phyloP scores from a whole-genome alignment of 768 basidiomycete species.

The Mycena rebaudengoi region DNA sequence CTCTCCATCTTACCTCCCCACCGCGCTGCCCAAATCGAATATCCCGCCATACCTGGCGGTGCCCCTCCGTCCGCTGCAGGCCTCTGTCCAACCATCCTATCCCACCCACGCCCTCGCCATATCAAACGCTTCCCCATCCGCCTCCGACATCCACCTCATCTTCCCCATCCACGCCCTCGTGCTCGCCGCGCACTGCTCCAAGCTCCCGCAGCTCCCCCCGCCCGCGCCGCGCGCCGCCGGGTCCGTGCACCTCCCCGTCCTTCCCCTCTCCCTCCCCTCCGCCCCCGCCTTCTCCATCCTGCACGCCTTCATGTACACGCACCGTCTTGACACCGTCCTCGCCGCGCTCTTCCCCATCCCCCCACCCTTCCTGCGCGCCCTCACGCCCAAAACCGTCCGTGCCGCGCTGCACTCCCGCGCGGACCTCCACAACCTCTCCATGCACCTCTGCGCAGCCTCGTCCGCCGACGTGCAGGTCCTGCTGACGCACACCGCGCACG shows the following conservation, averaged over 20 bases:
- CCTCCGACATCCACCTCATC: conserved; percentile 54
- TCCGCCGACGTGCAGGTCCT: conserved; percentile 53
- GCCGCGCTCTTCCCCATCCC: conserved; percentile 69
- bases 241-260: conserved; percentile 65
- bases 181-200: conserved; percentile 67
- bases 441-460: conserved; percentile 58
- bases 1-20: conserved; percentile 64
- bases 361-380: conserved; percentile 49
- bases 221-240: conserved; percentile 39
- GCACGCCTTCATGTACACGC: conserved; percentile 74
- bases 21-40: conserved; percentile 71
- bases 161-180: conserved; percentile 72
- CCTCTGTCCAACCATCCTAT: conserved; percentile 43
- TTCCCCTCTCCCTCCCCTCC: conserved; percentile 76
- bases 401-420: conserved; percentile 56
- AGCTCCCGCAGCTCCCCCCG: conserved; percentile 59
- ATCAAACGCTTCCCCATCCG: conserved; percentile 39
- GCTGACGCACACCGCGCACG: conserved; percentile 67
- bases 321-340: conserved; percentile 67
- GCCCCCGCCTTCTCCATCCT: conserved; percentile 73
- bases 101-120: conserved; percentile 69
- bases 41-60: conserved; percentile 67
- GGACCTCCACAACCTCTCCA: conserved; percentile 63
- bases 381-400: conserved; percentile 54
- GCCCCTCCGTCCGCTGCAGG: conserved; percentile 39